phyloP scores from a whole-genome alignment of 2,329 filamentous ascomycete species.

The Phaeoacremonium minimum region DNA sequence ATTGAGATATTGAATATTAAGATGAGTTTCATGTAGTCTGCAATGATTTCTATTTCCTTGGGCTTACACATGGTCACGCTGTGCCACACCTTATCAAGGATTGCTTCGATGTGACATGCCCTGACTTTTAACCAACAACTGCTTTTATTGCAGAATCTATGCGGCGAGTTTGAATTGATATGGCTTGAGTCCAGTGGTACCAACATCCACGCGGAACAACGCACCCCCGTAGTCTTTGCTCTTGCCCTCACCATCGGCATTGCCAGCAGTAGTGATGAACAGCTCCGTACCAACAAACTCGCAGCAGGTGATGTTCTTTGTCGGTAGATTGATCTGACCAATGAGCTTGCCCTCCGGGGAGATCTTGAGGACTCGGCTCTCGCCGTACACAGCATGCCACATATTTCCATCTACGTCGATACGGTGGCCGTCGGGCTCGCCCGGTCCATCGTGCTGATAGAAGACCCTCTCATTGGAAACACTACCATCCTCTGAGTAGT shows the following conservation, averaged over 20 bases:
- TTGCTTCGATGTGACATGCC: no score
- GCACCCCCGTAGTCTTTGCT: constrained; percentile 64
- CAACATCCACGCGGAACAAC: constrained; percentile 74
- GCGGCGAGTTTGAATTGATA: constrained; percentile 56
- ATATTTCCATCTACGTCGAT: constrained; percentile 81
- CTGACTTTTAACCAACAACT: no score
- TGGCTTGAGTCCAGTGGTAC: constrained; percentile 58
- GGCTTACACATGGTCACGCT: no score
- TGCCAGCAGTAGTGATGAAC: constrained; percentile 72
- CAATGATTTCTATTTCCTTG: no score
- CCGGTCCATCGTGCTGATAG: constrained; percentile 62
- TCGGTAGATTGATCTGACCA: constrained; percentile 72
- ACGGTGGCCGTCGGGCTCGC: constrained; percentile 78
- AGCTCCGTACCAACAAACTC: constrained; percentile 72
- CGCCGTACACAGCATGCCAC: constrained; percentile 86
- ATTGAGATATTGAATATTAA: no score
- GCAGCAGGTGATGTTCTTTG: constrained; percentile 74
- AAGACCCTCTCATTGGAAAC: constrained; percentile 67
- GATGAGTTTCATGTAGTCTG: no score
- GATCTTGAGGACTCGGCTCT: constrained; percentile 70
- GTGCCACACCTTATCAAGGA: no score
- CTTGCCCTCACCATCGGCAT: constrained; percentile 60
- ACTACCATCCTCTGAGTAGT: constrained; percentile 66
- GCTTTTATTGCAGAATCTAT: constrained; percentile 4
- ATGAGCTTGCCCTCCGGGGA: constrained; percentile 64